Evolutionary conservation across 2,329 filamentous ascomycete species (phyloP), one percentile per base, ranked within the genome.

Genomic region (Penicillium crustosum): DNA sequence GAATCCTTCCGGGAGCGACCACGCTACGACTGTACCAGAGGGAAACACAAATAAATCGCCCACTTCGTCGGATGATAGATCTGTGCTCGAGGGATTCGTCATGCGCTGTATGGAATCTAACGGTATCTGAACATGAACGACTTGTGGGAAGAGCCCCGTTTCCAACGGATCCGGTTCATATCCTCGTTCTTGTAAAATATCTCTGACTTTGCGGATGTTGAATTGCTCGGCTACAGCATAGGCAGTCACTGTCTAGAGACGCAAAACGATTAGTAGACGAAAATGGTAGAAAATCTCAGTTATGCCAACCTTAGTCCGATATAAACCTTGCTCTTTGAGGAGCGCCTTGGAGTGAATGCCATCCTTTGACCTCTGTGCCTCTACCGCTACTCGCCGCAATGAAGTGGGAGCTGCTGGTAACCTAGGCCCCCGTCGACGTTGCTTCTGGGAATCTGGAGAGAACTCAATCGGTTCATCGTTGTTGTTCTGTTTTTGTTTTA

Each of bases 1-100:
- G 19, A 91, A 85, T 57, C 89, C 86, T 60, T 91, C 84, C 0
- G 91, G 88, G 1, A 97, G 81, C 6, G 90, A 90, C 94, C 94
- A 99, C 25, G 91, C 89, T 6, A 97, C 94, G 8, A 97, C 84
- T 13, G 93, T 96, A 12, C 94, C 94, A 0, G 93, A 96, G 9
- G 93, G 92, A 65, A 99, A 99, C 56, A 99, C 88, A 71, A 97
- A 97, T 50, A 97, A 86, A 76, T 99, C 94, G 35, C 92, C 93
- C 57, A 86, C 74, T 69, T 80, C 79, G 54, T 77, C 79, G 3
- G 75, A 67, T 2, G 73, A 66, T 6, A 78, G 60, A 61, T 76
- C 73, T 38, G 68, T 61, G 19, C 75, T 68, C 6, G 72, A 70
- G 5, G 77, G 73, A 58, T 77, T 79, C 57, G 73, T 72, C 29